Evolutionary conservation across 495 filamentous ascomycete species (phyloP), one percentile per base, ranked within the genome.

Genomic region (Neurospora cerealis): DNA sequence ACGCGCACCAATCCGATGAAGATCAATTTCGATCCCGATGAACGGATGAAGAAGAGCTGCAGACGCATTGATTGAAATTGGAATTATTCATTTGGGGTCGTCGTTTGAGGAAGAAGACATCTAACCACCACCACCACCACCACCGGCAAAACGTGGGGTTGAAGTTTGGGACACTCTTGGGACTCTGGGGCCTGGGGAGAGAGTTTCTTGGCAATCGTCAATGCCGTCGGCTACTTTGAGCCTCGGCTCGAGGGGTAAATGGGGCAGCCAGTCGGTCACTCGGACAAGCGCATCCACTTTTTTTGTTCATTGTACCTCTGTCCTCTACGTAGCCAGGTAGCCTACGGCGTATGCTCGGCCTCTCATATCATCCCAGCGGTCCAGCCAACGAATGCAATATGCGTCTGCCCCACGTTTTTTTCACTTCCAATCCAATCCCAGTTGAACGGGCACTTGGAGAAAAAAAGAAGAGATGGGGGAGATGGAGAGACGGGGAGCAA

Each of bases 231-330:
- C 54, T 62, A 62, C 28, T 62, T 62, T 79, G 78, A 78, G 77
- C 79, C 79, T 81, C 79, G 79, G 79, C 77, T 81, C 62, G 74
- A 75, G 71, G 73, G 77, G 73, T 62, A 28, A 62, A 62, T 5
- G 54, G 54, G 54, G 28, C 24, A 28, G 5, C 28, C 54, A 34
- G 54, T 62, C 13, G 54, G 24, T 74, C 73, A 60, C 71, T 76
- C 77, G 78, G 78, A 73, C 78, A 70, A 77, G 60, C 73, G 74
- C 77, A 73, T 70, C 39, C 40, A 24, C 71, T 69, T 24, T 70
- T 72, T 69, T 69, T 38, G 73, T 71, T 70, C 37, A 21, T 69
- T 72, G 44, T 46, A 54, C 70, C 41, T 37, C 54, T 62, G 21
- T 54, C 46, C n/a, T 11, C 24, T 62, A 15, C 24, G 21, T 60